Percentiles rank a stretch among this genome's conserved stretches.
phyloP scores from a whole-genome alignment of 2,329 filamentous ascomycete genomes.

The Periconia macrospinosa region DNA sequence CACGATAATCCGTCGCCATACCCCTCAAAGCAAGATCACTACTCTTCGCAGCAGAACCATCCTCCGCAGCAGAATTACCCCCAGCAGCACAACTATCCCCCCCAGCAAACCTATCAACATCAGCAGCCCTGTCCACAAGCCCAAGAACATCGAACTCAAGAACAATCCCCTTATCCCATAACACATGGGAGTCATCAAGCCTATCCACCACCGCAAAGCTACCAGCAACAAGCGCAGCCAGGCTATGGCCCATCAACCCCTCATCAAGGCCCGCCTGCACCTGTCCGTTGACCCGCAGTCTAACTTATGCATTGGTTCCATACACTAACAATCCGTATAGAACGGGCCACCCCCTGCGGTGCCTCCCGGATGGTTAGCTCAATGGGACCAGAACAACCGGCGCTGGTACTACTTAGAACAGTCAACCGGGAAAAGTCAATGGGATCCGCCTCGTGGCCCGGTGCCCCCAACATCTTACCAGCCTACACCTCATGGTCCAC shows the following conservation, averaged over 20 bases:
- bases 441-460: slow-evolving; percentile 57
- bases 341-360: slow-evolving; percentile 56
- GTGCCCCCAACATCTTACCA: slow-evolving; percentile 35
- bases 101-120: slow-evolving; percentile 14
- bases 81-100: slow-evolving; percentile 12
- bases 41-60: slow-evolving; percentile 12
- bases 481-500: slow-evolving; percentile 23
- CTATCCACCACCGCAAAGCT: slow-evolving; percentile 25
- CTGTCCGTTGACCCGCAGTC: slow-evolving; percentile 4
- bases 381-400: slow-evolving; percentile 64
- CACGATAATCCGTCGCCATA: not conserved
- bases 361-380: slow-evolving; percentile 60
- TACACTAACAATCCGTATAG: not conserved
- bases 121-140: slow-evolving; percentile 26
- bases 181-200: slow-evolving; percentile 19
- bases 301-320: not conserved
- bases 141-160: too few relatives aligned
- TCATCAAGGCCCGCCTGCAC: slow-evolving; percentile 11
- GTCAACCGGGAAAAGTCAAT: slow-evolving; percentile 63
- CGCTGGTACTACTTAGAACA: slow-evolving; percentile 69
- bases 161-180: too few relatives aligned
- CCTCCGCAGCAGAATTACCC: slow-evolving; percentile 16
- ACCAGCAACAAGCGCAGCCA: slow-evolving; percentile 28
- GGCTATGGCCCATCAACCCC: slow-evolving; percentile 11
- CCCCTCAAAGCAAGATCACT: slow-evolving; percentile 1